Conservation (phyloP, 2,329 filamentous ascomycete species). For the Alternaria conjuncta region DNA sequence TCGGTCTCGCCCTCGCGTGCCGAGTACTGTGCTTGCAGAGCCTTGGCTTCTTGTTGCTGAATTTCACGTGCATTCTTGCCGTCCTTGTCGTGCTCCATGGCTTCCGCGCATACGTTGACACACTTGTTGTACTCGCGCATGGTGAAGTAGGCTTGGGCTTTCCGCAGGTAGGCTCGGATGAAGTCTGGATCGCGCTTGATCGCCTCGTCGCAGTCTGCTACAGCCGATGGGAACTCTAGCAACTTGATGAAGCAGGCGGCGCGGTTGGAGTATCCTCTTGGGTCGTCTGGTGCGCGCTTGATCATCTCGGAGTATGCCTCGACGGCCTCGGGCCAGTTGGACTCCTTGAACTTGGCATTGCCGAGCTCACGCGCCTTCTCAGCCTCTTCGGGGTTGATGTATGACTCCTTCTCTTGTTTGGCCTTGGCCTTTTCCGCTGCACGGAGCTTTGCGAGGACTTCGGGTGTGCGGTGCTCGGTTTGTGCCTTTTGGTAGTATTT, state of each 20-base stretch:
- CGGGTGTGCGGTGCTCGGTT: slow-evolving; percentile 94
- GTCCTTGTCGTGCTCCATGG: slow-evolving; percentile 75
- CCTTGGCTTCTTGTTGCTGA: slow-evolving; percentile 92
- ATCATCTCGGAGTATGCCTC: slow-evolving; percentile 96
- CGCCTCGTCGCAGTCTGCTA: slow-evolving; percentile 89
- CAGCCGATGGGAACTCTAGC: slow-evolving; percentile 90
- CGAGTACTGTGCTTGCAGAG: slow-evolving; percentile 85
- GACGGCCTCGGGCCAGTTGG: slow-evolving; percentile 92
- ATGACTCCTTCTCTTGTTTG: slow-evolving; percentile 76
- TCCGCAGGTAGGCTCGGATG: slow-evolving; percentile 94
- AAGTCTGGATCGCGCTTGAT: slow-evolving; percentile 92
- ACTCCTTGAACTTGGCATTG: slow-evolving; percentile 96
- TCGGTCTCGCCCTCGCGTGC: slow-evolving; percentile 94
- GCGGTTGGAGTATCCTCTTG: slow-evolving; percentile 95
- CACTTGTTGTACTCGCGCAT: slow-evolving; percentile 99
- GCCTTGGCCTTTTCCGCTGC: slow-evolving; percentile 85
- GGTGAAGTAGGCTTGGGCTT: slow-evolving; percentile 91
- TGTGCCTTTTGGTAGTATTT: slow-evolving; percentile 92
- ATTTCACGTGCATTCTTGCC: slow-evolving; percentile 90
- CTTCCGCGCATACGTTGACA: slow-evolving; percentile 85
- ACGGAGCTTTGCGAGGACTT: slow-evolving; percentile 90
- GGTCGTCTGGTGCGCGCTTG: slow-evolving; percentile 91
- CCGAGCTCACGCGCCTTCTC: slow-evolving; percentile 95
- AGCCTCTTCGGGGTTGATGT: slow-evolving; percentile 88
- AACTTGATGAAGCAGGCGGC: slow-evolving; percentile 97